Evolutionary conservation across 805 yeast genomes (phyloP), one percentile per base, ranked within the genome.

Genomic region (Sugiyamaella qingdaonensis): DNA sequence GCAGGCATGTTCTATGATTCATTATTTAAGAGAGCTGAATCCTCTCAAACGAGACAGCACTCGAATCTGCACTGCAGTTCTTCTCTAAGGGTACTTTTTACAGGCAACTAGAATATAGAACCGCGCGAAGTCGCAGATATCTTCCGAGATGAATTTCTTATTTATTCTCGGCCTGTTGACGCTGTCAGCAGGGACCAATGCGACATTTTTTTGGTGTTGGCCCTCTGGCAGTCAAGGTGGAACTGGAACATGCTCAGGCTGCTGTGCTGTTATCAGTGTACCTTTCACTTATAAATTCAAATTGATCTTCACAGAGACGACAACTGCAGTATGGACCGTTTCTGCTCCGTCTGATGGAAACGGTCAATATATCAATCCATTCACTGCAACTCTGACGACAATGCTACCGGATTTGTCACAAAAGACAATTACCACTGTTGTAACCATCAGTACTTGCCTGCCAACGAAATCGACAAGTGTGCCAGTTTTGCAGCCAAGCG

Each of bases 331-430:
- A 7, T 61, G 65, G 65, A 60, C 61, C 21, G 62, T 61, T 21
- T 48, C 52, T 4, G 62, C 64, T 32, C 63, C 63, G 27, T 47
- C 48, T 11, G 54, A 52, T 21, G 52, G 46, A 5, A 44, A 47
- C 21, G 61, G 62, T 19, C 51, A 48, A 14, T 52, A 56, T 24
- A 45, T 50, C 14, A 58, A 52, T 33, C 55, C 58, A 9, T 58
- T 59, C 48, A 48, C 57, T 18, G 62, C 59, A 1, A 55, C 62
- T 41, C 41, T 61, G 31, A 54, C 65, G 7, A 64, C 67, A 1
- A 68, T 76, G 0, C 65, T 82, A 13, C 73, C 75, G 19, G 77
- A 80, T 37, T 85, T 53, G 4, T 86, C 82, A 51, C 67, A 82
- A 2, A 72, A 81, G 29, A 52, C 63, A 4, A 43, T 58, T 31